Base-by-base conservation (phyloP, 192 early-diverging fungal species). In the Mycoemilia scoparia region DNA sequence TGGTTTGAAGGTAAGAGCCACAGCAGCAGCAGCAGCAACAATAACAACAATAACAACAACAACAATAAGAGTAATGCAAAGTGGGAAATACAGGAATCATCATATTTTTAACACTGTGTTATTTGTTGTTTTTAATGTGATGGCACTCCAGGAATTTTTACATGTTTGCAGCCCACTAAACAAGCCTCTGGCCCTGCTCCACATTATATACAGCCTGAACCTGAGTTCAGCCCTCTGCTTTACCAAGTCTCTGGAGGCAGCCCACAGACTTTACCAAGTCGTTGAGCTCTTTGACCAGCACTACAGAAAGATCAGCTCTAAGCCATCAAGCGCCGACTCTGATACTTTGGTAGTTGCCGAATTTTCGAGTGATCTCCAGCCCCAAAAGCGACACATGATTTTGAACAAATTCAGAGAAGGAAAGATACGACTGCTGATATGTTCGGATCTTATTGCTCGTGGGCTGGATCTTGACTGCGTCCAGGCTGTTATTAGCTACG, bases 401-500 rank as follows among this genome's bases (percentile, higher is more conserved):
- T 50, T 82, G 47, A 65, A 67, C 3, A 49, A 69, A 18, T 85
- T 85, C 63, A 71, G 68, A 27, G 47, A 55, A 4, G 77, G 77
- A 12, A 48, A 71, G 28, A 73, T 84, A 23, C 62, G 62, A 21
- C 49, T 80, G 57, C 59, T 95, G 24, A 69, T 95, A 19, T 75
- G 73, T 30, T 85, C 87, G 4, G 89, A 95, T 48, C 49, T 90
- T 31, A 73, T 87, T 39, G 76, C 79, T 21, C 84, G 90, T 39
- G 90, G 90, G 26, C 65, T 92, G 47, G 87, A 96, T 56, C 61
- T 96, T 12, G 74, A 80, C 15, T 54, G 62, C 29, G 80, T 96
- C 4, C 60, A 67, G 8, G 54, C 59, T 3, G 87, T 95, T 5
- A 69, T 96, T 30, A 82, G 82, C 45, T 86, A 89, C 55, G 90